Conservation (phyloP, 2,329 filamentous ascomycete genomes). For the Calonectria pauciramosa region DNA sequence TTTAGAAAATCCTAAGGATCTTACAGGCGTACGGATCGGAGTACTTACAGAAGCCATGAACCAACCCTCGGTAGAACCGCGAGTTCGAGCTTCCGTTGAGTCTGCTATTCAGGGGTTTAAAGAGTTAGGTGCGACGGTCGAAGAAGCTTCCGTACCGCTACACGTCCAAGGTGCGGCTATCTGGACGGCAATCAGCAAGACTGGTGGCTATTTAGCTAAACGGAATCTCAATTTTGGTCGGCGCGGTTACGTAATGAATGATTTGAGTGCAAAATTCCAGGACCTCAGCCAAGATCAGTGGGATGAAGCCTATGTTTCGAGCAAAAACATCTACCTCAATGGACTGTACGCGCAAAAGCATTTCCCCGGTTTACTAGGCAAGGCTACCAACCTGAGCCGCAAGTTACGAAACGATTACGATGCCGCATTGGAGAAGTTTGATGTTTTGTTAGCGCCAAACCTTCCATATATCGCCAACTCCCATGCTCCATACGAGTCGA, state of each 20-base stretch:
- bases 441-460: slow-evolving; percentile 8
- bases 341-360: not conserved
- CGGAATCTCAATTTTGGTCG: slow-evolving; percentile 3
- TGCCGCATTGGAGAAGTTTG: not conserved
- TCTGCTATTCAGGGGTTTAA: not conserved
- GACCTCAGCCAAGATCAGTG: not conserved
- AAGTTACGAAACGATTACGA: slow-evolving; percentile 15
- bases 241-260: not conserved
- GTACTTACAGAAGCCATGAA: not conserved
- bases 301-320: not conserved
- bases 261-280: slow-evolving; percentile 1
- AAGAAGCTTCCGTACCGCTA: not conserved
- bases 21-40: slow-evolving; percentile 7
- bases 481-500: not conserved
- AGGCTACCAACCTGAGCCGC: slow-evolving; percentile 13
- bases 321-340: not conserved
- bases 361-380: not conserved
- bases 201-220: not conserved
- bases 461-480: not conserved
- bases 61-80: not conserved
- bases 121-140: not conserved
- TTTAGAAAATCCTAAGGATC: not conserved
- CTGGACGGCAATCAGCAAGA: slow-evolving; percentile 8
- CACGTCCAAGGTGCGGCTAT: slow-evolving; percentile 1
- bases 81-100: not conserved